Evolutionary conservation across 139 green algal species (phyloP), one percentile per base, ranked within the genome.

Genomic region (Tetradesmus lagerheimii): DNA sequence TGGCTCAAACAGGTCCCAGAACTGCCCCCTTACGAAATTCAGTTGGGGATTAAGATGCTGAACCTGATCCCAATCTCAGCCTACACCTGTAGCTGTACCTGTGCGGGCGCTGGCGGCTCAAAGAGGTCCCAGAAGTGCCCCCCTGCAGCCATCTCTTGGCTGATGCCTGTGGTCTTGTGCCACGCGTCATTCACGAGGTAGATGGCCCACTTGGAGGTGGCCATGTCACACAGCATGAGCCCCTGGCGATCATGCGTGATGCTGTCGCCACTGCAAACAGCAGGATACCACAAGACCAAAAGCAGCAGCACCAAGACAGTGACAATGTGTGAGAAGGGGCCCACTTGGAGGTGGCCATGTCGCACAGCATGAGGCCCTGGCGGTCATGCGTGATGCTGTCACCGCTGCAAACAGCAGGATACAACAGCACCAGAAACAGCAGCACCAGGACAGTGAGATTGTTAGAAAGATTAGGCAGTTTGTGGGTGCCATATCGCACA

Each of bases 91-190:
- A n/a, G 27, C 27, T 45, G 0, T 12, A 83, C 71, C 85, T 89
- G 85, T 74, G 86, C 47, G 15, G 79, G 79, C 23, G 39, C 15
- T 25, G 87, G 87, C 5, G 79, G 29, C 47, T 91, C 87, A 77
- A 91, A 91, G 27, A 91, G n/a, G 79, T 91, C 87, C 87, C 87
- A 91, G 20, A 88, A 91, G 64, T 91, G 87, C 11, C 71, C 31
- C 14, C 87, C 87, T 18, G 62, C 79, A 14, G 87, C 87, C 87
- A 91, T 81, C 18, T 88, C 79, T 38, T 76, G 62, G 43, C 79
- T 82, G 62, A 91, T 38, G 41, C 87, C 87, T 38, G 87, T 91
- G 6, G 29, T 37, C 1, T 20, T 41, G 25, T 80, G 62, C 87
- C 87, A 91, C 0, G 87, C 79, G 57, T 91, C 87, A 20, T 91